phyloP scores from a whole-genome alignment of 257 asterid species.

The Gardenia jasminoides region DNA sequence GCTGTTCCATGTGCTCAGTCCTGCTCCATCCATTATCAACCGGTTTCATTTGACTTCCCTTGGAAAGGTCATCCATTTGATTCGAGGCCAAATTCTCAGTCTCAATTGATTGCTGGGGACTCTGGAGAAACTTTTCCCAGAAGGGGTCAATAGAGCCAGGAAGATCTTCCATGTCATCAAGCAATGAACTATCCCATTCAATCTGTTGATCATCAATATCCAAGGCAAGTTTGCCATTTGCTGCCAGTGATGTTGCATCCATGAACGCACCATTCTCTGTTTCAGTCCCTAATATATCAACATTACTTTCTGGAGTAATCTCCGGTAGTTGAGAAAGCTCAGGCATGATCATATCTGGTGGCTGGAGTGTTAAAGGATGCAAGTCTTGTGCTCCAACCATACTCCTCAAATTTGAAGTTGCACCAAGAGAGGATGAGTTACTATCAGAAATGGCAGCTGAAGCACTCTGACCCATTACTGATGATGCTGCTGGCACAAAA shows the following conservation, averaged over 20 bases:
- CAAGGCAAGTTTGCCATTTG: slow-evolving; percentile 31
- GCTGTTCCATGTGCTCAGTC: slow-evolving; percentile 57
- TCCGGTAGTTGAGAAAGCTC: slow-evolving; percentile 46
- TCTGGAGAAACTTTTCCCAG: slow-evolving; percentile 82
- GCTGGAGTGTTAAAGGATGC: slow-evolving; percentile 36
- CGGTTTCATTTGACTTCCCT: slow-evolving; percentile 37
- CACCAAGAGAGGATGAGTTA: slow-evolving; percentile 34
- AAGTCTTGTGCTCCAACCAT: slow-evolving; percentile 37
- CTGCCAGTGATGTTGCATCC: slow-evolving; percentile 42
- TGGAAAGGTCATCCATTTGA: slow-evolving; percentile 38
- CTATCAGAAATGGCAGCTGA: slow-evolving; percentile 36
- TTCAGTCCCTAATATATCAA: slow-evolving; percentile 42
- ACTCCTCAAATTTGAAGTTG: slow-evolving; percentile 28
- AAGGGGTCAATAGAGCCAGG: slow-evolving; percentile 69
- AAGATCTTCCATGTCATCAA: slow-evolving; percentile 66
- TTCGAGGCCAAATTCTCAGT: slow-evolving; percentile 27
- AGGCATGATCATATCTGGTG: slow-evolving; percentile 43
- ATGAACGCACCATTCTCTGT: slow-evolving; percentile 27
- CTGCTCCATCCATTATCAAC: slow-evolving; percentile 57
- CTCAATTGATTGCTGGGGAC: slow-evolving; percentile 47
- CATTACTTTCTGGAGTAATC: slow-evolving; percentile 40
- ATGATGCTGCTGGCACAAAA: slow-evolving; percentile 31
- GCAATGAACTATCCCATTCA: slow-evolving; percentile 62
- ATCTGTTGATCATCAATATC: slow-evolving; percentile 47
- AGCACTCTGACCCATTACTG: slow-evolving; percentile 23